Evolutionary conservation across 1,139 yeast genomes (phyloP).

Genomic region (Torulaspora globosa): DNA sequence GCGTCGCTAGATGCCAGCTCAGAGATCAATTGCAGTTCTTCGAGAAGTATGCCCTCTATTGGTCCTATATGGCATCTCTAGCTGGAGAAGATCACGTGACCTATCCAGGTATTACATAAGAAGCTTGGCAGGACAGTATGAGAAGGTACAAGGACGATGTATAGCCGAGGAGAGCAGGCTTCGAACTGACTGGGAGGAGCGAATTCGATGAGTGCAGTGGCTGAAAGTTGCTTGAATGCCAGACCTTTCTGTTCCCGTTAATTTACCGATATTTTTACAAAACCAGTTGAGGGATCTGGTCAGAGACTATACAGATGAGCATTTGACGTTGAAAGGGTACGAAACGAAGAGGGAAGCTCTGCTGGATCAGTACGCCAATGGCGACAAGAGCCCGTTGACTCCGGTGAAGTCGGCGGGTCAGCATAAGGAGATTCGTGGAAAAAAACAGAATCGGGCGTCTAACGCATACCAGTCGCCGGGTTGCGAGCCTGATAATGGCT

Average conservation of each 20-base stretch:
- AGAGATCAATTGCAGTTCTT: not conserved
- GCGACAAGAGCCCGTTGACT: slow-evolving; percentile 15
- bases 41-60: not conserved
- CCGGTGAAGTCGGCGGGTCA: slow-evolving; percentile 11
- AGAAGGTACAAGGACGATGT: not conserved
- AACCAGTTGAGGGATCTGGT: slow-evolving; percentile 43
- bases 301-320: slow-evolving; percentile 57
- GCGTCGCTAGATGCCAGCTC: not conserved
- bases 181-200: not conserved
- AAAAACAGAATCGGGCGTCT: slow-evolving; percentile 23
- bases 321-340: slow-evolving; percentile 65
- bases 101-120: too few species aligned
- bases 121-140: too few species aligned
- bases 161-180: not conserved
- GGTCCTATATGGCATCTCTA: not conserved
- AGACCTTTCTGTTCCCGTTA: slow-evolving; percentile 34
- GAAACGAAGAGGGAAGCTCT: slow-evolving; percentile 50
- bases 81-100: not conserved
- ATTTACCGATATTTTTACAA: slow-evolving; percentile 28
- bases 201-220: not conserved
- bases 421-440: slow-evolving; percentile 9
- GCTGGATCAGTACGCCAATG: slow-evolving; percentile 33
- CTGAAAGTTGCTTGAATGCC: slow-evolving; percentile 6
- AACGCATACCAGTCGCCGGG: slow-evolving; percentile 22
- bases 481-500: slow-evolving; percentile 8